Evolutionary conservation across 2,329 filamentous ascomycete species (phyloP), one percentile per base, ranked within the genome.

Genomic region (Cladosporium sp.): DNA sequence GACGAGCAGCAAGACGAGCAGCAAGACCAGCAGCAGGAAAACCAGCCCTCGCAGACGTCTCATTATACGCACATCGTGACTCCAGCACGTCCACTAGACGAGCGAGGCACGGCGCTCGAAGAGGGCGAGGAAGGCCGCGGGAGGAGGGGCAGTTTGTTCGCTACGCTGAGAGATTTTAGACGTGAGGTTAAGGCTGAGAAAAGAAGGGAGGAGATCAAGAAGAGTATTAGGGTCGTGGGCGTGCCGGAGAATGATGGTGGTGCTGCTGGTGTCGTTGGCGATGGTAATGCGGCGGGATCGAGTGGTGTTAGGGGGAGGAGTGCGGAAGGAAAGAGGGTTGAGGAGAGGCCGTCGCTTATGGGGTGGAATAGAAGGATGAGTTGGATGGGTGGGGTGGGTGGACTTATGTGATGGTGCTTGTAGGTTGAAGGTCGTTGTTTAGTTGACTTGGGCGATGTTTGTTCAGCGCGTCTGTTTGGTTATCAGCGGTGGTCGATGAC

Each of bases 161-260:
- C 49, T 11, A 18, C 19, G 13, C 27, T 47, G 11, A 24, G 39
- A 7, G 54, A 54, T 17, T 36, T 44, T n/a, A 47, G 52, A 11
- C 43, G 50, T 12, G 55, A 58, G 41, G 50, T 48, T 20, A 58
- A 47, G 45, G 63, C 60, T 29, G 55, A 63, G 52, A 64, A 60
- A 54, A 55, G 64, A 45, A 55, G 63, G 42, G 57, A 60, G 50
- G 62, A 65, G 22, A 50, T 68, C 50, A 66, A 64, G 60, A 62
- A 54, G 52, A 56, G 58, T 43, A 68, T 68, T 43, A 57, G 53
- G 43, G 57, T 67, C 40, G 58, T 66, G 24, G 48, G 34, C 1
- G 36, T 40, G 22, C 40, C 47, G 20, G 47, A 43, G 30, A 39
- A 20, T n/a, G 9, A 22, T 15, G 32, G 13, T 39, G 34, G 32